These are phyloP conservation scores for Corchorus olitorius DNA, from an alignment of 345 rosid genomes.

Conservation along the genomic window DNA sequence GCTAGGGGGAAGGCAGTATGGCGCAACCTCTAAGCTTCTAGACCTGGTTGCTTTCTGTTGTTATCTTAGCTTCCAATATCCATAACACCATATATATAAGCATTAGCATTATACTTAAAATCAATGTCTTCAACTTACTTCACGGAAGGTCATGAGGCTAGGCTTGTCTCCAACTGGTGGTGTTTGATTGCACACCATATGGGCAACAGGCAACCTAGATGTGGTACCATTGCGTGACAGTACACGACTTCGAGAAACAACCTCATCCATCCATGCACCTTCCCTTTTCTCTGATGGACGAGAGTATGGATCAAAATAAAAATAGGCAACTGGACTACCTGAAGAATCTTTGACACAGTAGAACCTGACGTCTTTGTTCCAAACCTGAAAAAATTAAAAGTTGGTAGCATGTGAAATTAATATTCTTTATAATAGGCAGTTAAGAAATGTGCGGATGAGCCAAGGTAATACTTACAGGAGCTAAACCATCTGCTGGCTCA, in stretches of 20 bases:
- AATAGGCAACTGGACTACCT: conserved; percentile 79
- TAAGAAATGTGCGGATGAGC: conserved; percentile 9
- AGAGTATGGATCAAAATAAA: conserved; percentile 94
- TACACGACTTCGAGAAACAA: conserved; percentile 74
- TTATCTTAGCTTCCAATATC: conserved; percentile 18
- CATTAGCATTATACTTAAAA: not conserved
- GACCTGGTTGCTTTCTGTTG: not conserved
- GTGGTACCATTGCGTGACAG: conserved; percentile 51
- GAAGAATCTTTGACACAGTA: conserved; percentile 81
- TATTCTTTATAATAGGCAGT: not conserved
- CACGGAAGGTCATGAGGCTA: conserved; percentile 93
- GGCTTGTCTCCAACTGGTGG: conserved; percentile 94
- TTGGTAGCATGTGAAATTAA: conserved; percentile 21
- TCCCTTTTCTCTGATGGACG: conserved; percentile 90
- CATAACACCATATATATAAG: not conserved
- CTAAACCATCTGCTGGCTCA: conserved; percentile 87
- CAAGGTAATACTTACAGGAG: conserved; percentile 59
- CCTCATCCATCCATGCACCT: conserved; percentile 98
- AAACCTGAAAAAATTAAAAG: conserved; percentile 53
- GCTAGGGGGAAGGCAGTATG: not conserved
- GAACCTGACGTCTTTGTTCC: conserved; percentile 86
- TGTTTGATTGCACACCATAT: conserved; percentile 96
- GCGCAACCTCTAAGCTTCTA: not conserved
- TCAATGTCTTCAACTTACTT: conserved; percentile 46
- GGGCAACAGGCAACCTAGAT: conserved; percentile 76